Conservation (phyloP, 176 grass and related monocot genomes). For the Metroxylon sagu region DNA sequence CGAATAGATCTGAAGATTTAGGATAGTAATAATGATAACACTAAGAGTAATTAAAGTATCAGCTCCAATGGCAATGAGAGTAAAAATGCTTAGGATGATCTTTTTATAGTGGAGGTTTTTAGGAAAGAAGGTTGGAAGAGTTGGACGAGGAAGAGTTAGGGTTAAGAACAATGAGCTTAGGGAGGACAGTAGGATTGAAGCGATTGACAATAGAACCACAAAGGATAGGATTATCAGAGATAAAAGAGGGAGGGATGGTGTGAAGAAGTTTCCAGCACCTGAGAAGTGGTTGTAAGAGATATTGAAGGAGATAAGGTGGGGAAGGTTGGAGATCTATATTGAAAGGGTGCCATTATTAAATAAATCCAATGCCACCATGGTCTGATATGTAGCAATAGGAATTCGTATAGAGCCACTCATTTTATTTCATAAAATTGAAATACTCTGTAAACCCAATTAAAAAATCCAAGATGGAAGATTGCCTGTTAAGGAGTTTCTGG, state of each 20-base stretch:
- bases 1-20: slow-evolving; percentile 48
- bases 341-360: slow-evolving; percentile 57
- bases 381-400: slow-evolving; percentile 15
- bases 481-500: too few relatives aligned
- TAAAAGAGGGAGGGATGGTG: slow-evolving; percentile 37
- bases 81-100: slow-evolving; percentile 86
- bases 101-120: slow-evolving; percentile 59
- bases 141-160: slow-evolving; percentile 62
- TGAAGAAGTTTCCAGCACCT: slow-evolving; percentile 64
- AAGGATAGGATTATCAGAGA: slow-evolving; percentile 53
- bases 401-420: slow-evolving; percentile 46
- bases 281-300: slow-evolving; percentile 74
- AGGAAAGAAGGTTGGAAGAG: slow-evolving; percentile 25
- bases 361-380: slow-evolving; percentile 53
- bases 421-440: slow-evolving; percentile 61
- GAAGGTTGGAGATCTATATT: slow-evolving; percentile 42
- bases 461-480: too few relatives aligned
- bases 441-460: slow-evolving; percentile 42
- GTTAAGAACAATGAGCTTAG: slow-evolving; percentile 92
- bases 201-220: slow-evolving; percentile 53
- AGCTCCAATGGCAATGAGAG: slow-evolving; percentile 70
- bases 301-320: slow-evolving; percentile 52
- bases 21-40: slow-evolving; percentile 62
- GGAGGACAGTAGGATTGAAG: slow-evolving; percentile 51
- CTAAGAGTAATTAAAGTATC: slow-evolving; percentile 55